A percentile compares a stretch with the other conserved stretches of the same genome.
phyloP scores from a whole-genome alignment of 2,329 filamentous ascomycete genomes.

The Pseudogymnoascus pannorum region DNA sequence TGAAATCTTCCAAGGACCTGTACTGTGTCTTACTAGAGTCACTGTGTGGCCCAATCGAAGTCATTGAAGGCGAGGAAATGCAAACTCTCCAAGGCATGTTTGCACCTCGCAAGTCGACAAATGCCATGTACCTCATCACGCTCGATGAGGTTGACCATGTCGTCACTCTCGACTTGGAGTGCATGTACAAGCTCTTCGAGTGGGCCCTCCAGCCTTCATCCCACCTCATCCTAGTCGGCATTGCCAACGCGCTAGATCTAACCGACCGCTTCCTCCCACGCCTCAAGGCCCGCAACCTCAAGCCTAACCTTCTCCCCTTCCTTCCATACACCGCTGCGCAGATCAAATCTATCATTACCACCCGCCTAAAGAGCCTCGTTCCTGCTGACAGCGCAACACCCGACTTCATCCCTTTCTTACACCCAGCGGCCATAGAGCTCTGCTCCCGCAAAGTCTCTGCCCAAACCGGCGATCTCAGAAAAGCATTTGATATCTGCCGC shows the following conservation, averaged over 20 bases:
- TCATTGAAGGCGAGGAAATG: conserved; percentile 60
- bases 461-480: conserved; percentile 88
- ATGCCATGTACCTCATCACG: conserved; percentile 66
- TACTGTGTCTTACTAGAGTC: conserved; percentile 70
- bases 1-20: conserved; percentile 80
- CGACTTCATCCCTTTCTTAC: conserved; percentile 75
- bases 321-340: conserved; percentile 84
- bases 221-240: conserved; percentile 75
- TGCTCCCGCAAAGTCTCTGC: conserved; percentile 91
- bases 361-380: conserved; percentile 70
- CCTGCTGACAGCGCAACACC: conserved; percentile 45
- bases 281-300: conserved; percentile 85
- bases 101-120: conserved; percentile 49
- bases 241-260: conserved; percentile 91
- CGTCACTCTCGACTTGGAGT: conserved; percentile 77
- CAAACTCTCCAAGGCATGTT: conserved; percentile 65
- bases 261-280: conserved; percentile 92
- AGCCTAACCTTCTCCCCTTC: conserved; percentile 83
- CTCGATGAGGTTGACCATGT: conserved; percentile 95
- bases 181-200: conserved; percentile 90
- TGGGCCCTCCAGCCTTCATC: conserved; percentile 84
- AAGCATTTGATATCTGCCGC: conserved; percentile 90
- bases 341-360: conserved; percentile 79
- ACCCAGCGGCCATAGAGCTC: conserved; percentile 87
- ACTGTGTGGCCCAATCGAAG: conserved; percentile 53